Conservation (phyloP, 257 asterid genomes). For the Nicotiana tomentosiformis region DNA sequence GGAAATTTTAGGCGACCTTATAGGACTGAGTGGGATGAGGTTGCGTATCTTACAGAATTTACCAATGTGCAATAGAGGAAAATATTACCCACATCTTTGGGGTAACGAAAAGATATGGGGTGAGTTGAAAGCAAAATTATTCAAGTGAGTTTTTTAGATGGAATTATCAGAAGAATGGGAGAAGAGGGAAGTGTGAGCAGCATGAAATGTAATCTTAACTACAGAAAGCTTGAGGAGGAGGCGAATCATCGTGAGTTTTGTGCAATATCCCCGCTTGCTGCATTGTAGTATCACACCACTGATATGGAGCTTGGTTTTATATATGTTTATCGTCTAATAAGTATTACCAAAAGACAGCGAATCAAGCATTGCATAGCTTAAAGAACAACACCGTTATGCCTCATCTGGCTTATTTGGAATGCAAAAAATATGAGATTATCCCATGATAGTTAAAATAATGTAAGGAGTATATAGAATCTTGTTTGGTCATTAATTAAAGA, state of each 20-base stretch:
- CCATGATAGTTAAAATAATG: not conserved
- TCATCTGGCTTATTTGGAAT: not conserved
- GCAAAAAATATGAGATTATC: not conserved
- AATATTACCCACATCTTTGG: too few species aligned
- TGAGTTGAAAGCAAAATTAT: not conserved
- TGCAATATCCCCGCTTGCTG: not conserved
- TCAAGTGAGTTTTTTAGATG: not conserved
- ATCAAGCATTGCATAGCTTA: not conserved
- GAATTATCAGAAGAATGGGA: not conserved
- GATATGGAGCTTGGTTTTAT: not conserved
- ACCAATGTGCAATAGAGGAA: not conserved
- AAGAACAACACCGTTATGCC: not conserved
- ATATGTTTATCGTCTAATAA: not conserved
- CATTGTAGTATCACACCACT: not conserved
- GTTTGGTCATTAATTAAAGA: not conserved
- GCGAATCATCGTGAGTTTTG: not conserved
- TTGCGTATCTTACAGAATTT: not conserved
- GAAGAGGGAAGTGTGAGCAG: not conserved
- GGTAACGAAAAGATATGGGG: not conserved
- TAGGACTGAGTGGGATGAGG: not conserved
- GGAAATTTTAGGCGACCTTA: not conserved
- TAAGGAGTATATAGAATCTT: not conserved
- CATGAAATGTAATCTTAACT: not conserved
- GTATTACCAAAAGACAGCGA: not conserved
- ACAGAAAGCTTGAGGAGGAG: not conserved